Base-by-base conservation (phyloP, 1,284 basidiomycete genomes). In the Puccinia brachypodii region DNA sequence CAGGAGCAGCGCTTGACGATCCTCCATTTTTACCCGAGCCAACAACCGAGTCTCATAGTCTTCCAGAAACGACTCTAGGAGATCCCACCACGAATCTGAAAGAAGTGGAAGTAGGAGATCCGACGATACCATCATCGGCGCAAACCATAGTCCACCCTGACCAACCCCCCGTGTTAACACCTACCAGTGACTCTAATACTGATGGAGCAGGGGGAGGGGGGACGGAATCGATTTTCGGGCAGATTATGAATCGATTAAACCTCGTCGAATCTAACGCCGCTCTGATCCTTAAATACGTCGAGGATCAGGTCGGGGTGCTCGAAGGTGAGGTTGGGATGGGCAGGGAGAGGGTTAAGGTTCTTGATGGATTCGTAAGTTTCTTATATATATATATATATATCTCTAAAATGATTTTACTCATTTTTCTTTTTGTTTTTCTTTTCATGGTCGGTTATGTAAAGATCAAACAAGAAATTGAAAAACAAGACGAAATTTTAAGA, bases 201-300 rank as follows among this genome's bases (percentile, higher is more conserved):
- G n/a, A n/a, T n/a, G n/a, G n/a, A n/a, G n/a, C 85, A 1, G 85
- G 84, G 9, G 83, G 87, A 3, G 88, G 89, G 38, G 90, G 91
- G 2, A 93, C 94, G n/a, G 95, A 99, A 87, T 96, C 94, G 0
- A 96, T 99, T 85, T 99, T 97, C 85, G 92, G 95, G 13, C 94
- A 93, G 13, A 99, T 99, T 84, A 95, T 95, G 90, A 96, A 98
- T 83, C 92, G 95, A 1, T 89, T 99, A 16, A 90, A 90, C 7
- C 91, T 91, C 7, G 89, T 99, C 4, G 96, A 99, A 86, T 90
- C 90, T 8, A 97, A 97, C 85, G 92, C 94, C 58, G 95, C 94
- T 0, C 88, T 98, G 0, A 93, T 94, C 76, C 90, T 92, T 72
- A 90, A 92, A 25, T 99, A 97, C 86, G 92, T 97, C 33, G 94